Conservation (phyloP, 495 filamentous ascomycete species). For the Penicillium macrosclerotiorum region DNA sequence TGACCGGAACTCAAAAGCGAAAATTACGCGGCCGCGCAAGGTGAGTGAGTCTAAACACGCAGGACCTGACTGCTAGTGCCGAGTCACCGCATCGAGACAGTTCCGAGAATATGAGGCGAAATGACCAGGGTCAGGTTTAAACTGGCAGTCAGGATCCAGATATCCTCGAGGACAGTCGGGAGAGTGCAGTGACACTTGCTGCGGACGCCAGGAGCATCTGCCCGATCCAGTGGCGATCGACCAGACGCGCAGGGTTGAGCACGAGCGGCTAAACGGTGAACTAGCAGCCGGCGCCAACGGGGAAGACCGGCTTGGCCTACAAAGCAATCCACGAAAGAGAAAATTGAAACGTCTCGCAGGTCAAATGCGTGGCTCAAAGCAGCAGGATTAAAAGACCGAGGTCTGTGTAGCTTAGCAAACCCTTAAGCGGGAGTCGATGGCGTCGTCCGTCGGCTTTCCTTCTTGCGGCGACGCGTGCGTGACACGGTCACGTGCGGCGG, state of each 20-base stretch:
- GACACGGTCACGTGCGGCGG: conserved; percentile 38
- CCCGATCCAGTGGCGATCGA: conserved; percentile 28
- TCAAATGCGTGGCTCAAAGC: too few relatives aligned
- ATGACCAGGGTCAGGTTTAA: conserved; percentile 6
- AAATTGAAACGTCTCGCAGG: background rate
- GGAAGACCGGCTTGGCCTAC: background rate
- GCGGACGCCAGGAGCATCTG: conserved; percentile 19
- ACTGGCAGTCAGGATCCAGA: conserved; percentile 20
- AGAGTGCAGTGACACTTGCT: conserved; percentile 9
- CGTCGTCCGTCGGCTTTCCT: conserved; percentile 15
- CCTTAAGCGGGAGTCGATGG: conserved; percentile 8
- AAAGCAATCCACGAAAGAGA: background rate
- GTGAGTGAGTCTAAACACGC: conserved; percentile 22
- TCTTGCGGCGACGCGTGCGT: conserved; percentile 35
- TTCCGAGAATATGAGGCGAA: conserved; percentile 14
- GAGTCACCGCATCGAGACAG: conserved; percentile 22
- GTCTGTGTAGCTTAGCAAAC: conserved; percentile 1
- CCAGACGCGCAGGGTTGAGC: conserved; percentile 28
- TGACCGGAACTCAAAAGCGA: conserved; percentile 15
- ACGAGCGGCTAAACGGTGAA: conserved; percentile 24
- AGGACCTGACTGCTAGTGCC: conserved; percentile 12
- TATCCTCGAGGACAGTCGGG: conserved; percentile 5
- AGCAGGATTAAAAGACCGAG: conserved; percentile 8
- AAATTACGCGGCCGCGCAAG: conserved; percentile 19
- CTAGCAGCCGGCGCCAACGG: conserved; percentile 3